Conservation (phyloP, 1,284 basidiomycete genomes). For the Melanopsichium pennsylvanicum region DNA sequence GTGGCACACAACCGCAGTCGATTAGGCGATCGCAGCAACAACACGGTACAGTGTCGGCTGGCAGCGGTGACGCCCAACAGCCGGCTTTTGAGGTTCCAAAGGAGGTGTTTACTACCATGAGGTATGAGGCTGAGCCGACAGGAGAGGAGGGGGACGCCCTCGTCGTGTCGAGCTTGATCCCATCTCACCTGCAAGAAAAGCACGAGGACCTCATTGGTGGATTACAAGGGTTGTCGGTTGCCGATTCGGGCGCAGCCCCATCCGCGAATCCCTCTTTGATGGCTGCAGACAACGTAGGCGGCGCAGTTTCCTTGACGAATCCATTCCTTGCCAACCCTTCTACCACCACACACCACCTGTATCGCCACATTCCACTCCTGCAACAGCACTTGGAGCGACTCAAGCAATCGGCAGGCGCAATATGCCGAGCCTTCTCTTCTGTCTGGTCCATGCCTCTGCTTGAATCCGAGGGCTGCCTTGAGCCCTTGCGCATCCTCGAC, state of each 20-base stretch:
- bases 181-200: constrained; percentile 3
- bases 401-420: constrained; percentile 26
- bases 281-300: background rate
- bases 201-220: constrained; percentile 8
- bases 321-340: constrained; percentile 17
- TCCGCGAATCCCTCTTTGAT: constrained; percentile 35
- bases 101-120: constrained; percentile 50
- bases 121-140: constrained; percentile 17
- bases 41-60: too few relatives aligned
- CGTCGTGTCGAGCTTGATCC: constrained; percentile 25
- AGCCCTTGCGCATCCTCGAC: constrained; percentile 19
- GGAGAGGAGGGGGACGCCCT: constrained; percentile 12
- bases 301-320: constrained; percentile 9
- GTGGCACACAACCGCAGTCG: background rate
- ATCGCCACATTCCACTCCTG: constrained; percentile 31
- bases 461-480: constrained; percentile 20
- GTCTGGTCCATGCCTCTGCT: constrained; percentile 32
- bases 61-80: too few relatives aligned
- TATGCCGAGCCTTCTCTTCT: constrained; percentile 34
- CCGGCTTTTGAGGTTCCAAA: constrained; percentile 18
- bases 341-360: constrained; percentile 25
- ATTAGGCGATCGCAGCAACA: too few relatives aligned
- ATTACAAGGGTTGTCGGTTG: constrained; percentile 7
- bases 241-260: background rate
- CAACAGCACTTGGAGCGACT: constrained; percentile 34